Base-by-base conservation (phyloP, 2,329 filamentous ascomycete genomes). In the Xylaria multiplex region DNA sequence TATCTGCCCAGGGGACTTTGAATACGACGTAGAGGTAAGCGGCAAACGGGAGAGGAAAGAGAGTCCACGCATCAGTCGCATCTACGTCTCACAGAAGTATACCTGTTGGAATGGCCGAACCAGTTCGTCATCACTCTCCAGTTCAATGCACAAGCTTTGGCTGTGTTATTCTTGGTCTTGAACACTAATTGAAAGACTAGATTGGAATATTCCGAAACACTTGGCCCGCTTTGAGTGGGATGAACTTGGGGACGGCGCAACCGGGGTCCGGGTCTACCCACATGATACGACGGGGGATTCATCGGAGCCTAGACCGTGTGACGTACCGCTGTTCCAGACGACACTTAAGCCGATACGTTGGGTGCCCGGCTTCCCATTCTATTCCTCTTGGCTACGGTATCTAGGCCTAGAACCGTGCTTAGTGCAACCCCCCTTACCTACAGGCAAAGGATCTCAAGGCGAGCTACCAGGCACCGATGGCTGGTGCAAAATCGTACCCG, bases 151-250 rank as follows among this genome's bases (percentile, higher is more conserved):
- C 19, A 54, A 19, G 27, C 57, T 22, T 32, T 16, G 14, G 32
- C 45, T 22, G 22, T 35, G 32, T 16, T 24, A 19, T n/a, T 16
- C 16, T 14, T n/a, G 3, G 27, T 37, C 13, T 6, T 27, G 27
- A 14, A 37, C 32, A 22, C 61, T 64, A 62, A 63, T 32, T 8
- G n/a, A 24, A 24, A 11, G 14, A 37, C 35, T 50, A 84, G 83
- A 86, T 67, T 87, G 84, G 84, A 86, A 85, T 70, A 82, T 85
- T 35, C 84, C 85, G 13, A 87, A 87, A 69, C 84, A 86, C 62
- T 79, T 86, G 14, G 85, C 85, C 42, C 76, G 76, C 11, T 87
- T 87, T 71, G 78, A 80, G 14, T 87, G 83, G 79, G 73, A 75
- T 14, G 71, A 78, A 19, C 68, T 76, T 40, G 64, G 77, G 6